A percentile compares a stretch with the other conserved stretches of the same genome.
Evolutionary conservation across 345 rosid genomes (phyloP).

Genomic region (Eucalyptus camaldulensis): DNA sequence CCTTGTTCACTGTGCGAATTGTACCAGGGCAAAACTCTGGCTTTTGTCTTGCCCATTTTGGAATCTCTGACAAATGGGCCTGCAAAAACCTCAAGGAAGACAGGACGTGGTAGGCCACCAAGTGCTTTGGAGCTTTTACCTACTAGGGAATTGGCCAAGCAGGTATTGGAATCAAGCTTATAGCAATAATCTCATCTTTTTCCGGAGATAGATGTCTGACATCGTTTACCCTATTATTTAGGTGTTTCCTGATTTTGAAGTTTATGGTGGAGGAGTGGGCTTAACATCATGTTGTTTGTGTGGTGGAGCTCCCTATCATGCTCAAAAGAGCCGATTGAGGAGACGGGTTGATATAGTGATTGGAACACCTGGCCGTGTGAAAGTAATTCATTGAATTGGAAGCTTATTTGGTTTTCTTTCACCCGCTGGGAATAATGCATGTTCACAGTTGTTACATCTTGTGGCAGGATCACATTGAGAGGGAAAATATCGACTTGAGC

Average conservation of each 20-base stretch:
- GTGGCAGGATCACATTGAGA: slow-evolving; percentile 73
- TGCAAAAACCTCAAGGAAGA: slow-evolving; percentile 39
- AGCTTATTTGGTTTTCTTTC: background rate
- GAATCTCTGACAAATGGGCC: slow-evolving; percentile 76
- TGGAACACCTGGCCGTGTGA: slow-evolving; percentile 94
- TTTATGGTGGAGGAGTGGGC: too few relatives aligned
- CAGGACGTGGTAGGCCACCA: slow-evolving; percentile 13
- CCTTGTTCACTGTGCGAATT: background rate
- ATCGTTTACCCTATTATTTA: too few relatives aligned
- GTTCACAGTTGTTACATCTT: background rate
- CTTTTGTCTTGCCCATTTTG: slow-evolving; percentile 90
- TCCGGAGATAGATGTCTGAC: too few relatives aligned
- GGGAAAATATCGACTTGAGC: slow-evolving; percentile 50
- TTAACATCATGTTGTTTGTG: background rate
- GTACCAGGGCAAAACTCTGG: slow-evolving; percentile 84
- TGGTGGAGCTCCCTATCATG: slow-evolving; percentile 65
- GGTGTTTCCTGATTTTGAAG: too few relatives aligned
- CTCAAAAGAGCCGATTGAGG: slow-evolving; percentile 45
- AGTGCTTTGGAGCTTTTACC: too few relatives aligned
- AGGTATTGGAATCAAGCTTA: too few relatives aligned
- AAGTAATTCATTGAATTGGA: slow-evolving; percentile 25
- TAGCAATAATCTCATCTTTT: too few relatives aligned
- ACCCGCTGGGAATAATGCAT: background rate
- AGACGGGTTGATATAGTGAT: slow-evolving; percentile 84
- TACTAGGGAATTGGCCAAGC: too few relatives aligned